Evolutionary conservation across 2,329 filamentous ascomycete species (phyloP).

Genomic region (Ophiostoma quercus): DNA sequence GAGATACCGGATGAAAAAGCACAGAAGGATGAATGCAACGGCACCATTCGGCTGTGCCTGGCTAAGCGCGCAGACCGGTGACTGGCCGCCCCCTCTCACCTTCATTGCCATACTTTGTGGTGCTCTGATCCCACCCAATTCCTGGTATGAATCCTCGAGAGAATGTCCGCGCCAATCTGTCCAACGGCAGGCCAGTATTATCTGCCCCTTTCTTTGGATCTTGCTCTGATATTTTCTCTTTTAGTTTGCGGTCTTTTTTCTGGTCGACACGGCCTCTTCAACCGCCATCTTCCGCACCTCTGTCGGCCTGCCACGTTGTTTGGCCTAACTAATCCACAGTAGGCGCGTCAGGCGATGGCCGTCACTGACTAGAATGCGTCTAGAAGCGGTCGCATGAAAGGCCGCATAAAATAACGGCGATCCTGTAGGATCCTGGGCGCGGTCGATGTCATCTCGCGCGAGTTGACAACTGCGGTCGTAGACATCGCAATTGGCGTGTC

Average conservation of each 20-base stretch:
- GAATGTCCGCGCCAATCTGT: background rate
- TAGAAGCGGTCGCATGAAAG: background rate
- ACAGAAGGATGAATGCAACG: background rate
- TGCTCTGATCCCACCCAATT: background rate
- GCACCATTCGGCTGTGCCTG: background rate
- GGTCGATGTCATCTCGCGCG: background rate
- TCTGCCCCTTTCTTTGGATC: background rate
- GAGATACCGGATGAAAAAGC: background rate
- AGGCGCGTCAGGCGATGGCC: background rate
- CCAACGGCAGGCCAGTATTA: background rate
- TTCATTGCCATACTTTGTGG: background rate
- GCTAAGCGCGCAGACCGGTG: background rate
- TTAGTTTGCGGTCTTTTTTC: too few relatives aligned
- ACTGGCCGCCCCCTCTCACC: background rate
- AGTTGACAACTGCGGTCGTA: background rate
- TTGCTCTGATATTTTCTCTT: background rate
- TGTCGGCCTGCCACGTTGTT: background rate
- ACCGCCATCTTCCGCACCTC: background rate
- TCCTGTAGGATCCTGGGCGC: background rate
- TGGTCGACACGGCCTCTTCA: background rate
- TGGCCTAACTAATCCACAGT: background rate
- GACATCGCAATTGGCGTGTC: background rate
- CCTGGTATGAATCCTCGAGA: background rate
- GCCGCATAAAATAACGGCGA: conserved; percentile 3
- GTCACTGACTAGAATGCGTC: background rate